These are phyloP conservation scores for Phaeolepiota aurea DNA, from an alignment of 768 basidiomycete species.

Conservation along the genomic window DNA sequence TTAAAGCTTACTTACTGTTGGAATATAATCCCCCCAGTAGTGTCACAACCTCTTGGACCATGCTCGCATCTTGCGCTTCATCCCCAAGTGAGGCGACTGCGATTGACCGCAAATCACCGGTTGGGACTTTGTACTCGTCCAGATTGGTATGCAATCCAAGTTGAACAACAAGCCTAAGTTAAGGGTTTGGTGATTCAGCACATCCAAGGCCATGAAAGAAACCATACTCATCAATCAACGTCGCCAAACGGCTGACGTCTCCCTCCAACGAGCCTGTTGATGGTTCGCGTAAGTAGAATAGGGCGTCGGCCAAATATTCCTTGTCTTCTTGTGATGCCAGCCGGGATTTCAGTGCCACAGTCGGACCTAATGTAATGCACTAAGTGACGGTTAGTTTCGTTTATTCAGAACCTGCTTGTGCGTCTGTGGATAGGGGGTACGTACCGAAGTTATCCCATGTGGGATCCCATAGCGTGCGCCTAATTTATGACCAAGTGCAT, in stretches of 20 bases:
- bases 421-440: no score
- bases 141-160: conserved; percentile 55
- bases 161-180: conserved; percentile 43
- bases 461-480: conserved; percentile 70
- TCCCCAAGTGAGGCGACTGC: conserved; percentile 40
- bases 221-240: conserved; percentile 48
- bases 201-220: no score
- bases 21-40: conserved; percentile 40
- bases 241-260: conserved; percentile 48
- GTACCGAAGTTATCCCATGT: conserved; percentile 78
- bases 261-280: conserved; percentile 58
- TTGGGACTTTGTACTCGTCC: conserved; percentile 56
- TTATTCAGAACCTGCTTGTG: no score
- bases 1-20: no score
- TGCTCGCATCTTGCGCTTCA: conserved; percentile 24
- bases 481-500: conserved; percentile 65
- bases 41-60: conserved; percentile 31
- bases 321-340: conserved; percentile 55
- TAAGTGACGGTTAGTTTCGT: no score
- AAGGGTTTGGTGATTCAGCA: no score
- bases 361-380: conserved; percentile 68
- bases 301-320: conserved; percentile 41
- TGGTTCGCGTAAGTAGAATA: conserved; percentile 52
- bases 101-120: conserved; percentile 41
- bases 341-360: conserved; percentile 51